Conservation (phyloP, 805 yeast genomes). For the Saturnispora mendoncae region DNA sequence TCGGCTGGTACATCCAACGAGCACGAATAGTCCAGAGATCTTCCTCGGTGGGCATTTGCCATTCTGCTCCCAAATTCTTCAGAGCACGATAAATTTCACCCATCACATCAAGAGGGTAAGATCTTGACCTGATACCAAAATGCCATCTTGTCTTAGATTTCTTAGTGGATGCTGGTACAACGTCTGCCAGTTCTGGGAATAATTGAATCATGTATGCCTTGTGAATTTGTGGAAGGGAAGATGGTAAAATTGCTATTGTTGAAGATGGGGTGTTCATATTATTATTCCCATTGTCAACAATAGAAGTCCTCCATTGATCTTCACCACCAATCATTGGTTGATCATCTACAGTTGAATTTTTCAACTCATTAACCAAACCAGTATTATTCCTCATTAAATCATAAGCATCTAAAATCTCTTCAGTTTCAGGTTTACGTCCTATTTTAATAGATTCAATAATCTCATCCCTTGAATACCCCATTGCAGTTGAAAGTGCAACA, state of each 20-base stretch:
- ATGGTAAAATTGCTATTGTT: constrained; percentile 86
- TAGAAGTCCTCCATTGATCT: constrained; percentile 26
- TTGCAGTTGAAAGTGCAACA: constrained; percentile 61
- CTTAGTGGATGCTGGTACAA: constrained; percentile 51
- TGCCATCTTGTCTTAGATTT: constrained; percentile 97
- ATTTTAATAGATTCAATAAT: constrained; percentile 54
- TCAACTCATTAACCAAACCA: constrained; percentile 57
- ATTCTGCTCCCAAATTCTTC: constrained; percentile 90
- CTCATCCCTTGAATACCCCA: constrained; percentile 86
- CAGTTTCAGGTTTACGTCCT: constrained; percentile 38
- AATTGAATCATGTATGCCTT: constrained; percentile 74
- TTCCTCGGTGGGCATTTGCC: constrained; percentile 93
- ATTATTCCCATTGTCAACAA: constrained; percentile 22
- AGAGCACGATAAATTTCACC: constrained; percentile 94
- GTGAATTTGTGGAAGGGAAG: constrained; percentile 90
- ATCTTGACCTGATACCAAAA: constrained; percentile 91
- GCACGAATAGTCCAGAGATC: constrained; percentile 94
- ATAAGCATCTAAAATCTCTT: constrained; percentile 83
- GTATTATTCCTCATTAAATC: constrained; percentile 73
- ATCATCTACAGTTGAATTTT: constrained; percentile 25
- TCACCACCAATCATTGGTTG: constrained; percentile 2
- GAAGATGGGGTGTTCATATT: constrained; percentile 49
- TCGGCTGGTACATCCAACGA: constrained; percentile 72
- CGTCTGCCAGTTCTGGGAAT: constrained; percentile 26
- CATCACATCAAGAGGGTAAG: constrained; percentile 97